A percentile compares a stretch with the other conserved stretches of the same genome.
phyloP scores from a whole-genome alignment of 805 yeast species.

The Wilhelminamyces savonicus region DNA sequence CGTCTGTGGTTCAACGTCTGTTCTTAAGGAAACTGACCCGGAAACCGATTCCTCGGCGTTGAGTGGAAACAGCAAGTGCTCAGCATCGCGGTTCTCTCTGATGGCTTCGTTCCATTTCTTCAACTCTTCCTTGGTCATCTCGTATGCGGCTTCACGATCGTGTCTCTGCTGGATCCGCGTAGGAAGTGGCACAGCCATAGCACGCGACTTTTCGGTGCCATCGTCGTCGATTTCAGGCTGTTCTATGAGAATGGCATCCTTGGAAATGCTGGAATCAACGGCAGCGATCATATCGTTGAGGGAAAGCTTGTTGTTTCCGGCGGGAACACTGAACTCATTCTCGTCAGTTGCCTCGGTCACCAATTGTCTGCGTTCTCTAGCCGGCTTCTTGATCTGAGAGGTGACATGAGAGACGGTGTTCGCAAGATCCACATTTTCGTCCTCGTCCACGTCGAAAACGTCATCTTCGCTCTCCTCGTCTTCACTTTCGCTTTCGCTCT shows the following conservation, averaged over 20 bases:
- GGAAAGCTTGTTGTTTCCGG: constrained; percentile 52
- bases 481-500: constrained; percentile 13
- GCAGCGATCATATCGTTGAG: constrained; percentile 72
- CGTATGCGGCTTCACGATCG: constrained; percentile 87
- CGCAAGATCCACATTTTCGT: constrained; percentile 47
- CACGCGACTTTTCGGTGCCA: constrained; percentile 28
- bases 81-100: constrained; percentile 73
- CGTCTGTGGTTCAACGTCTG: constrained; percentile 38
- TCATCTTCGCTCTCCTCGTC: constrained; percentile 27
- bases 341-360: constrained; percentile 55
- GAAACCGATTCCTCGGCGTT: constrained; percentile 39
- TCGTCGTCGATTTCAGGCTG: constrained; percentile 30
- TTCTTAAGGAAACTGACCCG: constrained; percentile 48
- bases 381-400: constrained; percentile 27
- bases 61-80: constrained; percentile 74
- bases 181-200: constrained; percentile 79
- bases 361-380: constrained; percentile 38
- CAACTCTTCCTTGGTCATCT: constrained; percentile 79
- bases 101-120: constrained; percentile 85
- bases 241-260: constrained; percentile 46
- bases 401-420: constrained; percentile 39
- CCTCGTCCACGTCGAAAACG: constrained; percentile 33
- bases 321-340: constrained; percentile 64
- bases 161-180: constrained; percentile 77
- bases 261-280: constrained; percentile 43